Percentiles rank a stretch among this genome's conserved stretches.
Evolutionary conservation across 192 early-diverging fungal species (phyloP).

Genomic region (Backusella macrospora): DNA sequence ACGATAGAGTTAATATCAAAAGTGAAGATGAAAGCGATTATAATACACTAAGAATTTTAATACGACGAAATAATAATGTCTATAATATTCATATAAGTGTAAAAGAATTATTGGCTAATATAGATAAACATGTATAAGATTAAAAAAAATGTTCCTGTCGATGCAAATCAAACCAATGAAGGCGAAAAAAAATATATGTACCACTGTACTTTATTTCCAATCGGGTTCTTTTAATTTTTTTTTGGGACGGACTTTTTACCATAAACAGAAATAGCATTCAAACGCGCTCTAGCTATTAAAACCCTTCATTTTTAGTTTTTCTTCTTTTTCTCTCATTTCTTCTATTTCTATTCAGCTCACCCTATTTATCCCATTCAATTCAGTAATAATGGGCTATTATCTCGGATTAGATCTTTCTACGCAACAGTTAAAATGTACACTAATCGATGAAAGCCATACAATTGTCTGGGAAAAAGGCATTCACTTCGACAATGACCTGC

Average conservation of each 20-base stretch:
- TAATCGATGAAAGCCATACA: constrained; percentile 41
- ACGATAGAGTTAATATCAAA: no score
- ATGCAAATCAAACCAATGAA: not conserved
- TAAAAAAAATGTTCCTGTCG: not conserved
- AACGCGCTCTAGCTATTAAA: not conserved
- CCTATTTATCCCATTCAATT: not conserved
- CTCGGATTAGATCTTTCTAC: constrained; percentile 79
- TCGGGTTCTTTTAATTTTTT: constrained; percentile 8
- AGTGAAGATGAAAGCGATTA: no score
- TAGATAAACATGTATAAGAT: no score
- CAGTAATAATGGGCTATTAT: constrained; percentile 34
- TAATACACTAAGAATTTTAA: no score
- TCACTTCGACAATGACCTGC: constrained; percentile 66
- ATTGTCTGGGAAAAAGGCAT: constrained; percentile 56
- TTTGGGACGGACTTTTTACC: not conserved
- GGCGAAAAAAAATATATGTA: not conserved
- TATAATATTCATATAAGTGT: no score
- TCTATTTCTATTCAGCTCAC: not conserved
- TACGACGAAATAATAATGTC: no score
- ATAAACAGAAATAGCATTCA: not conserved
- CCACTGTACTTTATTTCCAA: not conserved
- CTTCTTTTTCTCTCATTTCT: not conserved
- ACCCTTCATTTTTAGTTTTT: not conserved
- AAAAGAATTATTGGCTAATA: no score
- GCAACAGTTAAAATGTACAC: constrained; percentile 73